Percentiles rank a stretch among this genome's conserved stretches.
Evolutionary conservation across 148 eudicot genomes (phyloP).

Genomic region (Chenopodium quinoa): DNA sequence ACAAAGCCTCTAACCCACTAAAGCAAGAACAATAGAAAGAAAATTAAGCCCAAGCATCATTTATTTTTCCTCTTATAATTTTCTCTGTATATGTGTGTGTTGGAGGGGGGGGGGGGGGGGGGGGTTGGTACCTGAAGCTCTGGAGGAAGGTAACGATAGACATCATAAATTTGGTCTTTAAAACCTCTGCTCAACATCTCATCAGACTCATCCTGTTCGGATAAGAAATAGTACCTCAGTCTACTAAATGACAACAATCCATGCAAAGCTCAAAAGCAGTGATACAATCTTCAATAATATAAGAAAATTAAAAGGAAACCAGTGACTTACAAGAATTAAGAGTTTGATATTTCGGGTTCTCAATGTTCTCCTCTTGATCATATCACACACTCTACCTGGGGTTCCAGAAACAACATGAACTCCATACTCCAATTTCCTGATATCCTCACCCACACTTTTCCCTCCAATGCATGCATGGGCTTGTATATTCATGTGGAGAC

Average conservation of each 20-base stretch:
- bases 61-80: neutral
- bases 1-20: neutral
- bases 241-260: neutral
- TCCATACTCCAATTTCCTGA: conserved; percentile 78
- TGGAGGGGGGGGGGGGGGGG: neutral
- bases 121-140: conserved; percentile 73
- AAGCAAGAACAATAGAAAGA: no score
- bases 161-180: conserved; percentile 97
- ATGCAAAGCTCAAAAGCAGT: neutral
- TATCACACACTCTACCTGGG: conserved; percentile 95
- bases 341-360: conserved; percentile 77
- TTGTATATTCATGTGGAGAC: conserved; percentile 66
- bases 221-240: neutral
- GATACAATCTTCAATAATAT: neutral
- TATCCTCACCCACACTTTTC: conserved; percentile 94
- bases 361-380: conserved; percentile 91
- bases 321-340: conserved; percentile 68
- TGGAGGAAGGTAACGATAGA: conserved; percentile 93
- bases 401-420: conserved; percentile 98
- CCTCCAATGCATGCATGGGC: conserved; percentile 97
- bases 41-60: neutral
- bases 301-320: neutral
- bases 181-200: conserved; percentile 99
- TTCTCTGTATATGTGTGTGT: no score
- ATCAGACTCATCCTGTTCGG: conserved; percentile 86